Base-by-base conservation (phyloP, 768 basidiomycete species). In the Xanthoconium stramineum region DNA sequence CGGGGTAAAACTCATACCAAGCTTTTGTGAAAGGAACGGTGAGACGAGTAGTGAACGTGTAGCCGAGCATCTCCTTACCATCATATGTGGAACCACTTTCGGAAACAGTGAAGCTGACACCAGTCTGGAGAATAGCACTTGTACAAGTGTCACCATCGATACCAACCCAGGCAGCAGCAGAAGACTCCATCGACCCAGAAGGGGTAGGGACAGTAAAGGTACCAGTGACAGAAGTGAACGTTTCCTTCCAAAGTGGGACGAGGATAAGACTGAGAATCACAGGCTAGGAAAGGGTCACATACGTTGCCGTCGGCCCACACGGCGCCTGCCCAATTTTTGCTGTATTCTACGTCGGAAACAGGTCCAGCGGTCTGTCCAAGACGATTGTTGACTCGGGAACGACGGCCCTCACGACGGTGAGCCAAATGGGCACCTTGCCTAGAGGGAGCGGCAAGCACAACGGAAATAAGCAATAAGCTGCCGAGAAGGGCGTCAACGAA, bases 111-210 rank as follows among this genome's bases (percentile, higher is more conserved):
- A 32, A n/a, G 44, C 7, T 10, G 2, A 45, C 15, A 14, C 44
- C 44, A 17, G 29, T n/a, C 15, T 47, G 59, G n/a, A 61, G 38
- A 37, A 61, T 43, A 33, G 37, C 50, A 37, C 6, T 28, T 4
- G 1, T 0, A 10, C 60, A 61, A 5, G 44, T 50, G 14, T n/a
- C 15, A 11, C 53, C 59, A 28, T 61, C 60, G 3, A 61, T 56
- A 9, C 60, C 60, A 24, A 61, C 59, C 59, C 60, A 61, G 15
- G 43, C 51, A 12, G 55, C 19, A 15, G 51, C 59, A 38, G 35
- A n/a, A 17, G 24, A 5, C 6, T 43, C 50, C 1, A 2, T 40
- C 8, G 35, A 33, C 9, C 61, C 61, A 8, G 40, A 47, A 30
- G 46, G 43, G 15, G 32, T 40, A 13, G 61, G 55, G 5, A 50